Conservation (phyloP, 2,329 filamentous ascomycete species). For the Microsporum ferrugineum region DNA sequence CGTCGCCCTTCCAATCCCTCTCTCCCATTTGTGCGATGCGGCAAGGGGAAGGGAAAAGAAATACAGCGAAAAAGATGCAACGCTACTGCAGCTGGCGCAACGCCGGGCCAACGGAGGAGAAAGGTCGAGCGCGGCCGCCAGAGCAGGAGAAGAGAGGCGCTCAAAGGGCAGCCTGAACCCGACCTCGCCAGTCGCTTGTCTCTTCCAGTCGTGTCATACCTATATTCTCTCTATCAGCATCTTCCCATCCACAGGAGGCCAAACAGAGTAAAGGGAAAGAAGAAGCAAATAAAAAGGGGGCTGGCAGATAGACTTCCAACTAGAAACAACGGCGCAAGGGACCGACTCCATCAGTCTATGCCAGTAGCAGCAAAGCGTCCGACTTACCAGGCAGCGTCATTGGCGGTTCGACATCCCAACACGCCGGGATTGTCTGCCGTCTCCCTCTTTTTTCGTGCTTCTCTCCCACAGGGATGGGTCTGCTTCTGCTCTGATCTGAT, state of each 20-base stretch:
- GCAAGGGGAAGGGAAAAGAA: too few relatives aligned
- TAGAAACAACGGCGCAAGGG: conserved; percentile 4
- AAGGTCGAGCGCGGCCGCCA: not conserved
- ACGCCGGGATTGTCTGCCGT: conserved; percentile 4
- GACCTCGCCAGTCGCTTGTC: not conserved
- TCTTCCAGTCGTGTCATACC: not conserved
- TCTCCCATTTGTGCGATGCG: conserved; percentile 1
- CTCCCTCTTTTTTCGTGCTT: not conserved
- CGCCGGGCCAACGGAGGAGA: not conserved
- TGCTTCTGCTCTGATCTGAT: too few relatives aligned
- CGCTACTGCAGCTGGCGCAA: not conserved
- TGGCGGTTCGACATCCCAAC: not conserved
- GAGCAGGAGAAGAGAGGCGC: not conserved
- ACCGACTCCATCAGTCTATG: not conserved
- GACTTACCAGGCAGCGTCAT: not conserved
- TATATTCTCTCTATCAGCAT: not conserved
- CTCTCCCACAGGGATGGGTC: not conserved
- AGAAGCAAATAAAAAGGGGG: not conserved
- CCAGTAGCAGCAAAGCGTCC: conserved; percentile 1
- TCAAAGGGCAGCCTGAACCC: too few relatives aligned
- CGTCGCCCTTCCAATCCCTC: not conserved
- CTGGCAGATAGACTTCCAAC: not conserved
- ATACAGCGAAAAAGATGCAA: conserved; percentile 3
- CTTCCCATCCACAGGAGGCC: not conserved
- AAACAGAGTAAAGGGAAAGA: too few relatives aligned